A percentile compares a stretch with the other conserved stretches of the same genome.
phyloP scores from a whole-genome alignment of 2,329 filamentous ascomycete genomes.

The Alternaria ventricosa region DNA sequence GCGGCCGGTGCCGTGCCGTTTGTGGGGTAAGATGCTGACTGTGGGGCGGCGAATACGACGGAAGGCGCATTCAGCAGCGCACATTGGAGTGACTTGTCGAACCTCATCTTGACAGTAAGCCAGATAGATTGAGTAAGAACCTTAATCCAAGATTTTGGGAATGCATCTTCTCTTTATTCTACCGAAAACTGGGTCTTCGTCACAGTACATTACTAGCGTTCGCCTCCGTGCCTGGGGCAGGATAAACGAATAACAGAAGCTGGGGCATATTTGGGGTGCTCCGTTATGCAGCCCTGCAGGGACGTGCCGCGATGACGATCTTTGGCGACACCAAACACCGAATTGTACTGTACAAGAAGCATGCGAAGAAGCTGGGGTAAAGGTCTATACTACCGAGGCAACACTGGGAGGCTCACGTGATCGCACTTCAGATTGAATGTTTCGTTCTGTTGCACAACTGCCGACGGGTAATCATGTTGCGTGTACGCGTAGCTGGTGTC shows the following conservation, averaged over 20 bases:
- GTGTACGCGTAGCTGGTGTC: not conserved
- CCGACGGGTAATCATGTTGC: not conserved
- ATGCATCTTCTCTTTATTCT: not conserved
- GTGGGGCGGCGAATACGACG: slow-evolving; percentile 8
- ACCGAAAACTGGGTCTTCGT: not conserved
- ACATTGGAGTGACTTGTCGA: slow-evolving; percentile 17
- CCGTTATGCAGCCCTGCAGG: not conserved
- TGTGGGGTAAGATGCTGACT: not conserved
- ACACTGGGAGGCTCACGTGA: not conserved
- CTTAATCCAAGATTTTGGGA: not conserved
- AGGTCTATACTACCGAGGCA: not conserved
- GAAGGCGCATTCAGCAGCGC: slow-evolving; percentile 17
- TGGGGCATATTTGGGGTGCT: not conserved
- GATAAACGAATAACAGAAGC: not conserved
- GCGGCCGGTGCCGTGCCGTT: slow-evolving; percentile 8
- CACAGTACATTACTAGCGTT: not conserved
- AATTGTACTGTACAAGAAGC: not conserved
- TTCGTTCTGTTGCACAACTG: not conserved
- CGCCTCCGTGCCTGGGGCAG: not conserved
- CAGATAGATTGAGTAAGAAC: not conserved
- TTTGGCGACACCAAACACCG: not conserved
- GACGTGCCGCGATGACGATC: not conserved
- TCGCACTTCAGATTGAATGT: not conserved
- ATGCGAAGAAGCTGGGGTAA: slow-evolving; percentile 1
- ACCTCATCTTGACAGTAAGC: slow-evolving; percentile 23